phyloP scores from a whole-genome alignment of 129 eudicot species.

The Erigeron canadensis region DNA sequence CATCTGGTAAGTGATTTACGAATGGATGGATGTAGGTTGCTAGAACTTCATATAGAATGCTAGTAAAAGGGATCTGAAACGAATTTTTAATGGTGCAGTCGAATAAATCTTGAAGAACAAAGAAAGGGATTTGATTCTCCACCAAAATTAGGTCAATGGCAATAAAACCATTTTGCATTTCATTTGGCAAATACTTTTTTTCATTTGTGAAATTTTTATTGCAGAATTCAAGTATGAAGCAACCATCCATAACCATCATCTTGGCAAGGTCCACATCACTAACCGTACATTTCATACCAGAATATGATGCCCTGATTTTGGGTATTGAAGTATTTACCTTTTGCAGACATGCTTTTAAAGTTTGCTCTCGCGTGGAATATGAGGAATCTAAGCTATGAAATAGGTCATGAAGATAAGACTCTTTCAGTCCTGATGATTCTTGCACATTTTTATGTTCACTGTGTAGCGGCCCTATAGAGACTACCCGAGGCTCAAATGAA shows the following conservation, averaged over 20 bases:
- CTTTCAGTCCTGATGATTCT: constrained; percentile 12
- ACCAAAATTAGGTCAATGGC: neutral
- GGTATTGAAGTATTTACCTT: neutral
- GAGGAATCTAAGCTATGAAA: neutral
- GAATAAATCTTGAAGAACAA: neutral
- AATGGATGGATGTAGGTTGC: neutral
- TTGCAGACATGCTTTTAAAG: neutral
- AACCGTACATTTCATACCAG: neutral
- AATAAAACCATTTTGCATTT: neutral
- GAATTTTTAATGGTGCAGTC: neutral
- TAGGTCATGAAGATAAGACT: constrained; percentile 9
- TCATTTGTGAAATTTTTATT: neutral
- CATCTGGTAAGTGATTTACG: neutral
- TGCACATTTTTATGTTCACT: neutral
- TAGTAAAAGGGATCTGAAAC: too few species aligned
- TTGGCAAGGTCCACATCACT: neutral
- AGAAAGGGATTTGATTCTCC: too few species aligned
- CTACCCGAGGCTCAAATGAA: constrained; percentile 22
- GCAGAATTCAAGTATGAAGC: neutral
- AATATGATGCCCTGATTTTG: neutral
- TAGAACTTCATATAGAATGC: neutral
- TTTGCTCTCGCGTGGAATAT: neutral
- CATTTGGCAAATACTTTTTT: neutral
- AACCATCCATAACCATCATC: neutral
- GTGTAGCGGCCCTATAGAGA: constrained; percentile 31